Base-by-base conservation (phyloP, 1,284 basidiomycete genomes). In the Pseudozyma hubeiensis region DNA sequence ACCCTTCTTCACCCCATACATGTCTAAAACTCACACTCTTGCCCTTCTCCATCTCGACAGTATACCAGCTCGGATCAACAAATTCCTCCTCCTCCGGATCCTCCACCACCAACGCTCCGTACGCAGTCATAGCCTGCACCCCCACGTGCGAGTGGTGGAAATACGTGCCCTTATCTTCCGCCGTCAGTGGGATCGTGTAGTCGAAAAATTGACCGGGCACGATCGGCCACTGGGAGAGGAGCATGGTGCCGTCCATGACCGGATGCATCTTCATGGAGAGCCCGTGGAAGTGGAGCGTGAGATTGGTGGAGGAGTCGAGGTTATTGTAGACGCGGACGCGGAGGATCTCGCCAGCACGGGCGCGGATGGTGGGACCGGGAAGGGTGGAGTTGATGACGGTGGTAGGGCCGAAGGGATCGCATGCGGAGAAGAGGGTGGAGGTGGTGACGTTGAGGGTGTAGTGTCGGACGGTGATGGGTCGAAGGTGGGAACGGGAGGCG, bases 141-240 rank as follows among this genome's bases (percentile, higher is more conserved):
- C 75, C 80, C 11, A 78, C 77, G 48, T 83, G 81, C 3, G 65
- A 43, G 45, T 83, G 81, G 53, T 78, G 81, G 16, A 65, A 63
- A 48, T 64, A 78, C 13, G 65, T 69, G 2, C 64, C 74, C 14
- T 46, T 48, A 13, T 73, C 71, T 17, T 70, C 61, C 0, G 49
- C 43, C 3, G 59, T 59, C 7, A 75, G 45, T 9, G 60, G 51
- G 9, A 79, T 75, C 1, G 60, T 60, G 40, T 76, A 77, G 41
- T 82, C 78, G 53, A 79, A 78, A 40, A 33, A 78, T 3, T 55
- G 2, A 6, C 65, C 64, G 0, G 76, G 67, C 2, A 37, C 34
- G 30, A 79, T 70, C 1, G 78, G 78, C 69, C 77, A 81, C 50
- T 83, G 81, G 3, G 63, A 61, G 16, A 80, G 35, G 52, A 79